These are phyloP conservation scores for Hymenochaete sp. DNA, from an alignment of 1,284 basidiomycete species.

Conservation along the genomic window DNA sequence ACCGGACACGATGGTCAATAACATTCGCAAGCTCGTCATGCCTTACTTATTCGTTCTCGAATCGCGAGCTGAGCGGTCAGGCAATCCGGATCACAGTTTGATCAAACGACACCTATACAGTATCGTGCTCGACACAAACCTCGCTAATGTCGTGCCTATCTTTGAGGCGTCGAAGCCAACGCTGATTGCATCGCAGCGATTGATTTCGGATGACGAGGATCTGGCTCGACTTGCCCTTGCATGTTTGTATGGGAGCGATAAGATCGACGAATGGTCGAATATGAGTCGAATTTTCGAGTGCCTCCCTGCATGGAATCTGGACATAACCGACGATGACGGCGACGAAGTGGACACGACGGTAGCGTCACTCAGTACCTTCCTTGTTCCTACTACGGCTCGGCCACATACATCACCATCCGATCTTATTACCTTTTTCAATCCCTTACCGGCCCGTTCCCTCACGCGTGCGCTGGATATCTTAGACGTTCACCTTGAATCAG, in stretches of 20 bases:
- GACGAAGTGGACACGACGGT: conserved; percentile 76
- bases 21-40: conserved; percentile 72
- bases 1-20: conserved; percentile 52
- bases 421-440: conserved; percentile 73
- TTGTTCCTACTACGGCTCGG: conserved; percentile 61
- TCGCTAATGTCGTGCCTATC: conserved; percentile 63
- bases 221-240: conserved; percentile 80
- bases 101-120: conserved; percentile 62
- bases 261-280: conserved; percentile 61
- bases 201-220: conserved; percentile 76
- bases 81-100: conserved; percentile 56
- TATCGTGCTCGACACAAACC: conserved; percentile 60
- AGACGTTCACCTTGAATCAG: conserved; percentile 88
- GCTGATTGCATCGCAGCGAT: conserved; percentile 53
- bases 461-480: conserved; percentile 81
- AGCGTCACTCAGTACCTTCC: conserved; percentile 68
- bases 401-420: conserved; percentile 57
- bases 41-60: conserved; percentile 90
- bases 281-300: conserved; percentile 94
- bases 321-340: conserved; percentile 49
- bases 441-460: conserved; percentile 62
- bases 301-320: conserved; percentile 79
- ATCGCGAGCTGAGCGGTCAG: conserved; percentile 71
- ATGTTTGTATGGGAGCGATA: conserved; percentile 78
- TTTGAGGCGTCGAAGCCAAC: conserved; percentile 90